phyloP scores from a whole-genome alignment of 1,139 yeast species.

The Petasospora rhodanensis region DNA sequence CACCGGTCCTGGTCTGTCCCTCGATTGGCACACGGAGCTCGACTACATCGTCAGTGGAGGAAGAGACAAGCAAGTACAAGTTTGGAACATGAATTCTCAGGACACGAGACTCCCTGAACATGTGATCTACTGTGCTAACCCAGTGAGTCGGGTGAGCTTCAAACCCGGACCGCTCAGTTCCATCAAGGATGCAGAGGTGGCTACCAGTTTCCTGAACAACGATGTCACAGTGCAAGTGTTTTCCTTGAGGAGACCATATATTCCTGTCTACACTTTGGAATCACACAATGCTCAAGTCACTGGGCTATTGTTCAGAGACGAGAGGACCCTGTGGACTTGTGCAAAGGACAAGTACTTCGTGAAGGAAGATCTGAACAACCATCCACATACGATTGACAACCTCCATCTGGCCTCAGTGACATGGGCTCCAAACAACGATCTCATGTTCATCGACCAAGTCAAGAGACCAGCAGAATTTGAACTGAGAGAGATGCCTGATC shows the following conservation, averaged over 20 bases:
- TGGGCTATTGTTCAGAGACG: slow-evolving; percentile 46
- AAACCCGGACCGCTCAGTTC: slow-evolving; percentile 32
- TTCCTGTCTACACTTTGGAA: slow-evolving; percentile 67
- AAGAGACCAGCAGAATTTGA: slow-evolving; percentile 10
- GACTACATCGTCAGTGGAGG: slow-evolving; percentile 92
- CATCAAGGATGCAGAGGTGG: slow-evolving; percentile 54
- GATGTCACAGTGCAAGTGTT: slow-evolving; percentile 73
- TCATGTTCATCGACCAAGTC: slow-evolving; percentile 49
- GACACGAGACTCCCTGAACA: slow-evolving; percentile 53
- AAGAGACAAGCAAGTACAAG: slow-evolving; percentile 76
- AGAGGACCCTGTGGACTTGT: slow-evolving; percentile 46
- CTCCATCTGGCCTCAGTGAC: slow-evolving; percentile 48
- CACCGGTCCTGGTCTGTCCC: slow-evolving; percentile 82
- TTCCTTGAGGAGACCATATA: slow-evolving; percentile 65
- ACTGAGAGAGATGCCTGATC: not conserved
- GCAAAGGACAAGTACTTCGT: slow-evolving; percentile 50
- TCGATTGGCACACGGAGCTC: slow-evolving; percentile 83
- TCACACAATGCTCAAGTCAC: slow-evolving; percentile 46
- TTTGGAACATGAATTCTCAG: slow-evolving; percentile 57
- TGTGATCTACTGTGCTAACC: slow-evolving; percentile 69
- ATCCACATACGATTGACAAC: slow-evolving; percentile 49
- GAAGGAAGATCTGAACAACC: slow-evolving; percentile 50
- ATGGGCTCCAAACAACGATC: slow-evolving; percentile 52
- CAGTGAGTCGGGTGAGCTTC: slow-evolving; percentile 51
- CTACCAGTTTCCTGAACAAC: slow-evolving; percentile 72